Base-by-base conservation (phyloP, 1,284 basidiomycete genomes). In the Cryptococcus neoformans region DNA sequence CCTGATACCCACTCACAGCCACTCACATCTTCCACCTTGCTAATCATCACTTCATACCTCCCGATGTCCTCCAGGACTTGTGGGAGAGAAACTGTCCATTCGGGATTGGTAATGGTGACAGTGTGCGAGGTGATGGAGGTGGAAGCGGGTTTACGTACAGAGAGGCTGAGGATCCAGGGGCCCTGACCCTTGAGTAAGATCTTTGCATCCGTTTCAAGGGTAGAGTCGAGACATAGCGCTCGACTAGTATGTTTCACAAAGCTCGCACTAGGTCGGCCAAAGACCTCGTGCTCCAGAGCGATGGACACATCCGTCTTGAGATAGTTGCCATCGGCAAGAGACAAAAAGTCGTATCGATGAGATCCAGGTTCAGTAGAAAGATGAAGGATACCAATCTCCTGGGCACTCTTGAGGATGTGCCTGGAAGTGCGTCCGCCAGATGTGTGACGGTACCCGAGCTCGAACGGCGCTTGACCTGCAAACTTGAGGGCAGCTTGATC, bases 261-360 rank as follows among this genome's bases (percentile, higher is more conserved):
- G 7, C 81, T 82, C 4, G 87, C 91, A 6, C 84, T 86, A 49
- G 90, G 94, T 28, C 88, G 85, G 61, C 81, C 81, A 63, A 85
- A 82, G 1, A 94, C 87, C 64, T 89, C 83, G 75, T 95, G 92
- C 74, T 92, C 89, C 63, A 95, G 86, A n/a, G 63, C 54, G 55
- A 69, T 86, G 78, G 45, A 82, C 78, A 58, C 85, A 0, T 68
- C 65, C 16, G 65, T 69, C 16, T 58, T 51, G 7, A 88, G 86
- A 76, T 96, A 98, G n/a, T 88, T 84, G 0, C 86, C 82, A 72
- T 99, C 95, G 8, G 88, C 88, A 17, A 98, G 84, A 66, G 89
- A 87, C 62, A 88, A 86, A 62, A 99, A 87, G 70, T 90, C 87
- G 74, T 98, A 98, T 68, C 84, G 87, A 70, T 94, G 89, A 55